Evolutionary conservation across 2,329 filamentous ascomycete species (phyloP).

Genomic region (Microsporum audouinii): DNA sequence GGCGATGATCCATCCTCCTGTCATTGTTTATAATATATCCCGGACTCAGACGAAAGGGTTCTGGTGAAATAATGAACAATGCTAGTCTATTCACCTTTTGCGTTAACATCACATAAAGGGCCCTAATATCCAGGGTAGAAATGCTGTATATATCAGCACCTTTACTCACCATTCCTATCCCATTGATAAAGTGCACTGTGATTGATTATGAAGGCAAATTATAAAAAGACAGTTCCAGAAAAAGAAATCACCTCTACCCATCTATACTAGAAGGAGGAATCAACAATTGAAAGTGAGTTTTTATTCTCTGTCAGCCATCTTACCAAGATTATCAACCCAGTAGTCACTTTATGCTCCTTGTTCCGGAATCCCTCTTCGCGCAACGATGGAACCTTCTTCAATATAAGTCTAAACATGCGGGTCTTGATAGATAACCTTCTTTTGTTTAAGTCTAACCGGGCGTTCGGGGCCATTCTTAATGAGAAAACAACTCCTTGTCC

Average conservation of each 20-base stretch:
- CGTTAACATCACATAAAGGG: no score
- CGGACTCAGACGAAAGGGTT: neutral
- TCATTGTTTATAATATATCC: no score
- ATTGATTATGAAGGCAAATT: no score
- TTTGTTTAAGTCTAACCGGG: neutral
- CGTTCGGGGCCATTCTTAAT: neutral
- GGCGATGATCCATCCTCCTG: no score
- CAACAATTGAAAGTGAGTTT: neutral
- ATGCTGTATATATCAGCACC: no score
- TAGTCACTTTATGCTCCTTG: neutral
- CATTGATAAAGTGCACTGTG: no score
- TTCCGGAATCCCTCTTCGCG: neutral
- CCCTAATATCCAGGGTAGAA: no score
- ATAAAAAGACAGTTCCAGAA: no score
- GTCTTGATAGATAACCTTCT: neutral
- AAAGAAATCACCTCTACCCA: neutral
- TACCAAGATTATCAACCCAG: neutral
- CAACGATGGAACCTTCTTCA: neutral
- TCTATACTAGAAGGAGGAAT: neutral
- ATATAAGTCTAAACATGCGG: conserved; percentile 1
- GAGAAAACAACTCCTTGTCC: neutral
- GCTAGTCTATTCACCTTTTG: no score
- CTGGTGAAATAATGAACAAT: neutral
- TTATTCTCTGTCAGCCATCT: neutral
- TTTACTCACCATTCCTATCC: no score